Percentiles rank a stretch among this genome's conserved stretches.
Conservation (phyloP, 1,284 basidiomycete genomes). For the Ustilago bromivora region DNA sequence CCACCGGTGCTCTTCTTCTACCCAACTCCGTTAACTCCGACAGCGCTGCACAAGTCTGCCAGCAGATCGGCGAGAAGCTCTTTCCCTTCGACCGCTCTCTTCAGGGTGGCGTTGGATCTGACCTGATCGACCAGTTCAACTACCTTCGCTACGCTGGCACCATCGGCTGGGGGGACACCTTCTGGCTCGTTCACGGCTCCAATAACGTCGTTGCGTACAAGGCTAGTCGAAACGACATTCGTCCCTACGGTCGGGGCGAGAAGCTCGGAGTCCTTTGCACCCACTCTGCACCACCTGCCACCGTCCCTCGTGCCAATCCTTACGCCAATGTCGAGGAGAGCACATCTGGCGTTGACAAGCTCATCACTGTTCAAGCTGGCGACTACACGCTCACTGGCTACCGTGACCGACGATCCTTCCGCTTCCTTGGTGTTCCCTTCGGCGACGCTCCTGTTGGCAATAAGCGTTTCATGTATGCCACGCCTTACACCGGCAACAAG, state of each 20-base stretch:
- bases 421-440: slow-evolving; percentile 47
- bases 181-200: slow-evolving; percentile 23
- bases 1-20: slow-evolving; percentile 52
- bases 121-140: slow-evolving; percentile 45
- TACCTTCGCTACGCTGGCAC: slow-evolving; percentile 34
- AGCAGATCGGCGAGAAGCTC: slow-evolving; percentile 44
- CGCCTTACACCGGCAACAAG: slow-evolving; percentile 38
- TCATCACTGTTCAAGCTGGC: slow-evolving; percentile 24
- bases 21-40: slow-evolving; percentile 25
- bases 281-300: slow-evolving; percentile 27
- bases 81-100: slow-evolving; percentile 37
- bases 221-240: slow-evolving; percentile 18
- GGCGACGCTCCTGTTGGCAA: slow-evolving; percentile 35
- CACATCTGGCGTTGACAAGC: slow-evolving; percentile 16
- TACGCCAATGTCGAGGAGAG: slow-evolving; percentile 19
- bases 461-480: slow-evolving; percentile 45
- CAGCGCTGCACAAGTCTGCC: slow-evolving; percentile 43
- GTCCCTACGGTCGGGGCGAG: slow-evolving; percentile 22
- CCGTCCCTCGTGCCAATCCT: slow-evolving; percentile 14
- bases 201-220: slow-evolving; percentile 30
- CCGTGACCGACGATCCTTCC: slow-evolving; percentile 41
- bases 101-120: slow-evolving; percentile 21
- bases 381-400: slow-evolving; percentile 42
- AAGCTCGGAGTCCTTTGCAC: slow-evolving; percentile 48
- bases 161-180: slow-evolving; percentile 25